A percentile compares a stretch with the other conserved stretches of the same genome.
Evolutionary conservation across 78 protist species (phyloP).

Genomic region (Salpingoeca rosetta): DNA sequence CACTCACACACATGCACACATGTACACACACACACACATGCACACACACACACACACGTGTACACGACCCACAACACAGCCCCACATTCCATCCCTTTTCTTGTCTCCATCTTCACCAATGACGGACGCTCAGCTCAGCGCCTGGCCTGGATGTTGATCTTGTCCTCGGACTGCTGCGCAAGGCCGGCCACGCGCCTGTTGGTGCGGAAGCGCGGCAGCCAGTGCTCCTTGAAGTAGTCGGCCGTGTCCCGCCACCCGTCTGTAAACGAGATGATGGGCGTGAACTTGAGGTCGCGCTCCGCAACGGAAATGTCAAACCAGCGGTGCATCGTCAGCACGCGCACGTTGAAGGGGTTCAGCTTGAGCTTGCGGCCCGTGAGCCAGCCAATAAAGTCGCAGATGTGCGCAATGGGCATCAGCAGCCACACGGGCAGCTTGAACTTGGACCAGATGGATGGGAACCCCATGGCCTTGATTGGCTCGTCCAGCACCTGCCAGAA

Average conservation of each 20-base stretch:
- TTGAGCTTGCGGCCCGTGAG: slow-evolving; percentile 14
- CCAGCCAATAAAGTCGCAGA: slow-evolving; percentile 9
- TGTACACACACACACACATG: no score
- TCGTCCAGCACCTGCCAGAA: slow-evolving; percentile 38
- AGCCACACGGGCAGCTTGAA: slow-evolving; percentile 32
- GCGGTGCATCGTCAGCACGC: slow-evolving; percentile 53
- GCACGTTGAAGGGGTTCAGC: slow-evolving; percentile 21
- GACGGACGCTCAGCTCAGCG: neutral
- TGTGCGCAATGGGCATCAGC: slow-evolving; percentile 14
- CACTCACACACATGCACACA: no score
- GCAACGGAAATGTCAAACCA: slow-evolving; percentile 41
- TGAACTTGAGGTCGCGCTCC: slow-evolving; percentile 32
- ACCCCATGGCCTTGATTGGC: slow-evolving; percentile 38
- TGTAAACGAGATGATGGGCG: slow-evolving; percentile 28
- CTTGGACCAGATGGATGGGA: slow-evolving; percentile 12
- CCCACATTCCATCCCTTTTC: neutral
- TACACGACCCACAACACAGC: no score
- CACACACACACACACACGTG: slow-evolving; percentile 14
- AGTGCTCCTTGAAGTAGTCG: slow-evolving; percentile 23
- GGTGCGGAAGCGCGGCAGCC: slow-evolving; percentile 8
- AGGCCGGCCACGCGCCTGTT: neutral
- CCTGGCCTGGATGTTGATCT: slow-evolving; percentile 13
- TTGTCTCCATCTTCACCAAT: neutral
- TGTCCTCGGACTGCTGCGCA: neutral
- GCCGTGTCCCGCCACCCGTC: slow-evolving; percentile 47